Evolutionary conservation across 768 basidiomycete species (phyloP), one percentile per base, ranked within the genome.

Genomic region (Boletus rubescentipes): DNA sequence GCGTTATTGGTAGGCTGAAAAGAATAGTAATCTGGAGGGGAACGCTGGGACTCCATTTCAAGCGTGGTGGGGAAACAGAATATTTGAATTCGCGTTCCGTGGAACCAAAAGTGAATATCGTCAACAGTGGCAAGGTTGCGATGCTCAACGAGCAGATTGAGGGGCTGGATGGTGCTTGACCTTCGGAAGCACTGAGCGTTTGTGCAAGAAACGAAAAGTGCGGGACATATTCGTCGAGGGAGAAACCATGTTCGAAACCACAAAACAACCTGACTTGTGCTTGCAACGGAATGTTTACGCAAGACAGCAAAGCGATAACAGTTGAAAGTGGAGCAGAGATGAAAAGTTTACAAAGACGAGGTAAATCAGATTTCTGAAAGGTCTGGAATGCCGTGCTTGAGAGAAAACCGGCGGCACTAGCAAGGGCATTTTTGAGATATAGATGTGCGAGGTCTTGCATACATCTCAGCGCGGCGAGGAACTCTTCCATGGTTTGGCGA

Each of bases 381-480:
- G 12, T 9, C 16, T 20, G 6, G 11, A 15, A 12, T 10, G 16
- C 20, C 18, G 4, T 9, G 23, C n/a, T 45, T 14, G 38, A 21
- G 31, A 31, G 7, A 32, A 18, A 16, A 18, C 21, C 14, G 5
- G 12, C 3, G 15, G 45, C 40, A 26, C 54, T 60, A 9, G 72
- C 69, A 10, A 76, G 61, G n/a, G 63, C 64, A 48, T 71, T 51
- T 34, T 68, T 64, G 15, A 78, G 60, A 49, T 69, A 62, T 11
- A 77, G 64, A 16, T 60, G 57, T 49, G 67, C 65, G 2, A 77
- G 61, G 42, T 53, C 26, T 5, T 71, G 72, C 71, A 73, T 73
- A 43, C 62, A 53, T 18, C 60, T 48, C 8, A 79, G 67, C 15
- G 65, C 62, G 18, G 65, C 53, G 11, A 73, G 49, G 14, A 79